Conservation (phyloP, 2,329 filamentous ascomycete species). For the Achaetomium macrosporum region DNA sequence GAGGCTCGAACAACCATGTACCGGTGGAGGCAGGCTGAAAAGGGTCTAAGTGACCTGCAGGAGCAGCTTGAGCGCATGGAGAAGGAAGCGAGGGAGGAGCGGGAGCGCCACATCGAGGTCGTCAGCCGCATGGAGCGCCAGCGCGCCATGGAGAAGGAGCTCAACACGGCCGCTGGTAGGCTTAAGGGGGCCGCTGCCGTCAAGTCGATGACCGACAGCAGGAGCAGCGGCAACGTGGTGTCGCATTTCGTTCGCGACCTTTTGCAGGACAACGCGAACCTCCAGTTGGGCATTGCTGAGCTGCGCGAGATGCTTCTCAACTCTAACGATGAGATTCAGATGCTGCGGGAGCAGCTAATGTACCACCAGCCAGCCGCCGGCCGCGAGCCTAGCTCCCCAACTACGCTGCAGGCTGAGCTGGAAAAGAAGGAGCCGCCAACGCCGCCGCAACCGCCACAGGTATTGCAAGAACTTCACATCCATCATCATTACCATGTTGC, state of each 20-base stretch:
- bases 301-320: conserved; percentile 82
- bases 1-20: conserved; percentile 74
- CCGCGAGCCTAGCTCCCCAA: conserved; percentile 33
- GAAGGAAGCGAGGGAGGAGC: conserved; percentile 71
- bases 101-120: conserved; percentile 74
- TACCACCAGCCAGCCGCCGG: conserved; percentile 65
- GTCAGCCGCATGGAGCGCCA: conserved; percentile 78
- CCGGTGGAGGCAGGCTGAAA: conserved; percentile 81
- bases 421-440: conserved; percentile 40
- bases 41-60: conserved; percentile 69
- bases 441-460: conserved; percentile 19
- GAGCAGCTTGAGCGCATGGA: conserved; percentile 88
- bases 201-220: conserved; percentile 55
- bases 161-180: conserved; percentile 71
- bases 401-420: conserved; percentile 67
- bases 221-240: conserved; percentile 64
- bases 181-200: conserved; percentile 74
- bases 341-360: conserved; percentile 72
- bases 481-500: conserved; percentile 88
- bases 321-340: conserved; percentile 91
- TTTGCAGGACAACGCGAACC: conserved; percentile 86
- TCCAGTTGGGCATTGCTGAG: conserved; percentile 89
- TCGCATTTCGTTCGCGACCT: conserved; percentile 95
- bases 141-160: conserved; percentile 72
- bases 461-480: conserved; percentile 77